phyloP scores from a whole-genome alignment of 164 flowering plant species.

The Litsea cubeba region DNA sequence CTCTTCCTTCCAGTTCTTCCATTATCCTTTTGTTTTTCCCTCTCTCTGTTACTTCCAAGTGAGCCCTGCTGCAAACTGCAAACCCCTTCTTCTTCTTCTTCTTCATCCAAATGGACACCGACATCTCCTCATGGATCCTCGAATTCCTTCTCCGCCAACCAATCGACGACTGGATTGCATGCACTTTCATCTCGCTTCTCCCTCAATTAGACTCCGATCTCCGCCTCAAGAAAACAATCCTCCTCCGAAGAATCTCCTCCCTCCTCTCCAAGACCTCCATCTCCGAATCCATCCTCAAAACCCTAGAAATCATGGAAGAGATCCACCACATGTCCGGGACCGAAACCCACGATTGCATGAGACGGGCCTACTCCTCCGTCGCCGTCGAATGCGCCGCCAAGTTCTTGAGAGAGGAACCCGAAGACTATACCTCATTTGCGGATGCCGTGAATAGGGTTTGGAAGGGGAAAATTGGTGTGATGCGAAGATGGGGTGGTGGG shows the following conservation, averaged over 20 bases:
- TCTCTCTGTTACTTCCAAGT: no score
- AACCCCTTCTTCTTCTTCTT: neutral
- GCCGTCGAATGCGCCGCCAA: constrained; percentile 50
- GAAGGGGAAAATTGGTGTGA: constrained; percentile 34
- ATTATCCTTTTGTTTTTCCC: no score
- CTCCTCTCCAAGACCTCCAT: constrained; percentile 21
- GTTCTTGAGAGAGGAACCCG: constrained; percentile 22
- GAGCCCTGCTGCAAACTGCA: no score
- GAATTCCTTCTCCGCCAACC: constrained; percentile 53
- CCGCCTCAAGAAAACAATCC: constrained; percentile 31
- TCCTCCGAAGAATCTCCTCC: constrained; percentile 37
- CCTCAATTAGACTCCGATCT: constrained; percentile 28
- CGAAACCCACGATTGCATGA: constrained; percentile 29
- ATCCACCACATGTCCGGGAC: constrained; percentile 22
- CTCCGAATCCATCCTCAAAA: constrained; percentile 41
- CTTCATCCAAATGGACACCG: constrained; percentile 25
- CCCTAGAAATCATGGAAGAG: constrained; percentile 39
- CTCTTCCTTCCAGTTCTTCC: no score
- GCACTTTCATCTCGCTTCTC: constrained; percentile 22
- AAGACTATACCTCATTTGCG: constrained; percentile 22
- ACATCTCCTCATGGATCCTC: constrained; percentile 38
- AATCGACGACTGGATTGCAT: constrained; percentile 8
- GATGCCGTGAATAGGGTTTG: constrained; percentile 51
- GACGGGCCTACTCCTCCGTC: constrained; percentile 47
- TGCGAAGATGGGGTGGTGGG: constrained; percentile 25